A percentile compares a stretch with the other conserved stretches of the same genome.
phyloP scores from a whole-genome alignment of 768 basidiomycete species.

The Boletus vinaceobasis region DNA sequence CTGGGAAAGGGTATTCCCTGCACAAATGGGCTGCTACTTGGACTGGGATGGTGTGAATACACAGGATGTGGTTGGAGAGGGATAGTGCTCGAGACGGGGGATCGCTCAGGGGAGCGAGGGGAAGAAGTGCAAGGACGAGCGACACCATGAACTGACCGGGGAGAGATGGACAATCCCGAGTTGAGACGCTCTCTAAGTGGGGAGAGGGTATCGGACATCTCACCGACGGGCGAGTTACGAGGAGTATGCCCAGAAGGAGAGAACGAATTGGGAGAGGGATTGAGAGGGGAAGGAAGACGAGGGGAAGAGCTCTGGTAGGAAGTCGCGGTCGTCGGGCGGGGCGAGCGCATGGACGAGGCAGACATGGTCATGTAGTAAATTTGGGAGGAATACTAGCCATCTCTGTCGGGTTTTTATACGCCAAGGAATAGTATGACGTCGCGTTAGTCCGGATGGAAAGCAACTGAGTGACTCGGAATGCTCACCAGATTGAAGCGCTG shows the following conservation, averaged over 20 bases:
- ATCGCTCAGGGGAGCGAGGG: slow-evolving; percentile 15
- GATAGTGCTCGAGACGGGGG: not conserved
- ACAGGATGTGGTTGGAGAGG: slow-evolving; percentile 1
- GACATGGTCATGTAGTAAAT: slow-evolving; percentile 3
- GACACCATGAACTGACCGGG: not conserved
- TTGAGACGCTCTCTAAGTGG: slow-evolving; percentile 17
- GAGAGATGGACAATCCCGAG: not conserved
- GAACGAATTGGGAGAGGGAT: slow-evolving; percentile 14
- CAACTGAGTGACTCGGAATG: not conserved
- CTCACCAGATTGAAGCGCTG: not conserved
- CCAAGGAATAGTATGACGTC: slow-evolving; percentile 15
- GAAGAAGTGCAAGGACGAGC: slow-evolving; percentile 6
- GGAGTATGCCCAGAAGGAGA: slow-evolving; percentile 1
- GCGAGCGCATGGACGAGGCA: slow-evolving; percentile 6
- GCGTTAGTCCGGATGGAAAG: slow-evolving; percentile 6
- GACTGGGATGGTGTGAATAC: slow-evolving; percentile 10
- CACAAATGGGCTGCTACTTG: slow-evolving; percentile 3
- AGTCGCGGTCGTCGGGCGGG: slow-evolving; percentile 8
- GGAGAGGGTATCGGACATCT: slow-evolving; percentile 16
- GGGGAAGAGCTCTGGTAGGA: slow-evolving; percentile 12
- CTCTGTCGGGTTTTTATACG: slow-evolving; percentile 12
- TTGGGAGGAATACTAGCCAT: slow-evolving; percentile 6
- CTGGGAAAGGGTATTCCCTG: slow-evolving; percentile 13
- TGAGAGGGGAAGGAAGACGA: slow-evolving; percentile 25
- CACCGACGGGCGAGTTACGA: slow-evolving; percentile 7